Base-by-base conservation (phyloP, 331 rosid species). In the Acacia concinna region DNA sequence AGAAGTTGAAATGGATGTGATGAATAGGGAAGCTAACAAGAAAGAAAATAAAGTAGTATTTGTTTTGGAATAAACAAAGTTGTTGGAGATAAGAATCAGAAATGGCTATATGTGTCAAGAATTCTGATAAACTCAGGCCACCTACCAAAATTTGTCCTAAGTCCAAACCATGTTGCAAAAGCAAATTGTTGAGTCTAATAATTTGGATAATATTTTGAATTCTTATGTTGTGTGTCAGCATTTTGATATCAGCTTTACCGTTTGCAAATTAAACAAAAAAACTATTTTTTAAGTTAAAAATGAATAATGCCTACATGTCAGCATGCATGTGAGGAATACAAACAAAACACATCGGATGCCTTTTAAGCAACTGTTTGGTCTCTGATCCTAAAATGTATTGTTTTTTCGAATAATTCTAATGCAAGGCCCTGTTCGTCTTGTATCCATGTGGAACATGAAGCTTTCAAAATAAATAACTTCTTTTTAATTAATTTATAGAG, bases 61-160 rank as follows among this genome's bases (percentile, higher is more conserved):
- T 12, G 43, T 30, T 51, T 67, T 37, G 6, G 44, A 44, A 73
- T 23, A 57, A 66, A 67, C 15, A 73, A 72, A 59, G 1, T 31
- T 68, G 25, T 60, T 28, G 31, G 30, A 31, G 75, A 81, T 85
- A 78, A 85, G 84, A 81, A 63, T 76, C 46, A 72, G 31, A 65
- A 77, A 23, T 79, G 43, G 60, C 6, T 46, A 5, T 38, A 28
- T 35, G 51, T n/a, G 62, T 56, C 49, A 59, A 32, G 21, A 68
- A 30, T 37, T n/a, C 2, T 27, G 69, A 84, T 73, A 35, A 66
- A 81, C 74, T 76, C 59, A 67, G 34, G 34, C 77, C 72, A 60
- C 65, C 82, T 47, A 70, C 46, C 66, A 5, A 28, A 28, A 1
- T 30, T 14, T 38, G 60, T 84, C 52, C 41, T 35, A 77, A 60